Evolutionary conservation across 2,329 filamentous ascomycete genomes (phyloP).

Genomic region (Beauveria varroae): DNA sequence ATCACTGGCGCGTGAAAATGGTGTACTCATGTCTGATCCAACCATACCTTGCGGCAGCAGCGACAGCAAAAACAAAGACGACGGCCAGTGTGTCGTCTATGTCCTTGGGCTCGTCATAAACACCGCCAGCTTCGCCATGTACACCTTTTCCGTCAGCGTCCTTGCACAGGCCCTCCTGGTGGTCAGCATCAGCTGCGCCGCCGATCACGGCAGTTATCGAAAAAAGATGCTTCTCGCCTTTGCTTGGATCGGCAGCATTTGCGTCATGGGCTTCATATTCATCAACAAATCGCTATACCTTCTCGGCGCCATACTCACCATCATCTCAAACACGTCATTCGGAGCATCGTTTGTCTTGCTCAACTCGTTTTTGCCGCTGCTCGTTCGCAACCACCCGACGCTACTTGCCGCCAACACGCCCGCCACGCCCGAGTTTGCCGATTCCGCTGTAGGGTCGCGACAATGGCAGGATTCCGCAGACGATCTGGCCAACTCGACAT

Average conservation of each 20-base stretch:
- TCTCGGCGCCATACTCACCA: conserved; percentile 73
- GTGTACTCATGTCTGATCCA: conserved; percentile 73
- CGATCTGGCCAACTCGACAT: conserved; percentile 34
- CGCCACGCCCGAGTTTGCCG: conserved; percentile 24
- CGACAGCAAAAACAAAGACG: conserved; percentile 43
- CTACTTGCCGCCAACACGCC: conserved; percentile 23
- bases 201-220: conserved; percentile 86
- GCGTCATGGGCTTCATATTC: conserved; percentile 84
- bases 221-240: conserved; percentile 85
- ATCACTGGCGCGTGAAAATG: conserved; percentile 85
- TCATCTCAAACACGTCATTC: conserved; percentile 88
- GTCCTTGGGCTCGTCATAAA: conserved; percentile 83
- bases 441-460: conserved; percentile 26
- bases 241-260: conserved; percentile 69
- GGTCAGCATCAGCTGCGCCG: conserved; percentile 91
- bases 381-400: conserved; percentile 77
- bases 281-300: conserved; percentile 70
- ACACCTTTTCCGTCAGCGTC: conserved; percentile 92
- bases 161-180: conserved; percentile 83
- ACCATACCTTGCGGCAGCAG: conserved; percentile 65
- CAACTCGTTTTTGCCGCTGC: conserved; percentile 87
- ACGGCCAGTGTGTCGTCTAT: conserved; percentile 72
- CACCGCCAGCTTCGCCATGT: conserved; percentile 96
- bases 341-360: conserved; percentile 91
- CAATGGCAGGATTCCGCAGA: conserved; percentile 26